Evolutionary conservation across 106 monocot species (phyloP).

Genomic region (Ottelia alismoides): DNA sequence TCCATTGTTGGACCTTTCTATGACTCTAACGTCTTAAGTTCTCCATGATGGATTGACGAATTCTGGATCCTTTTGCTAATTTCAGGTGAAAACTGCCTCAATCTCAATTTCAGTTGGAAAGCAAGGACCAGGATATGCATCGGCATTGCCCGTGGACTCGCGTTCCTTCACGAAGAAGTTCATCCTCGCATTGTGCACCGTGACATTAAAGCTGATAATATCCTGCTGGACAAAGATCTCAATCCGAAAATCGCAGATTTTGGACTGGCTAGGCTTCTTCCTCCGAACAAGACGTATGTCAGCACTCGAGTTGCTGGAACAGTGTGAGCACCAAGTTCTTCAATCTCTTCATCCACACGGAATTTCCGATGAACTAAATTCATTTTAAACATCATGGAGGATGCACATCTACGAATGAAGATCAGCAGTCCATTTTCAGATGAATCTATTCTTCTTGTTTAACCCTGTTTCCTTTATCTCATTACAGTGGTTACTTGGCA

Average conservation of each 20-base stretch:
- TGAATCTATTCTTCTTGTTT: too few species aligned
- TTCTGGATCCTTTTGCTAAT: too few species aligned
- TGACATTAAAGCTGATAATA: conserved; percentile 15
- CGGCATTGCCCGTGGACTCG: conserved; percentile 14
- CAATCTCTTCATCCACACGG: too few species aligned
- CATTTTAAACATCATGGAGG: too few species aligned
- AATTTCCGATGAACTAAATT: too few species aligned
- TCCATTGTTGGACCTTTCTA: not conserved
- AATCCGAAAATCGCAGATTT: conserved; percentile 13
- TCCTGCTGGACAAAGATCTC: conserved; percentile 8
- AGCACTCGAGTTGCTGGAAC: conserved; percentile 17
- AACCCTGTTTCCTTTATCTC: too few species aligned
- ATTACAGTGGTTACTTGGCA: conserved; percentile 9
- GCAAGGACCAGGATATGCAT: conserved; percentile 3
- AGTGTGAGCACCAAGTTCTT: not conserved
- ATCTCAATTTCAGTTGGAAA: conserved; percentile 3
- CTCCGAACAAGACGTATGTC: conserved; percentile 3
- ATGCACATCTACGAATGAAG: too few species aligned
- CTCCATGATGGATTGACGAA: not conserved
- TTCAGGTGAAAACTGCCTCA: not conserved
- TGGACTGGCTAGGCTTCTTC: conserved; percentile 11
- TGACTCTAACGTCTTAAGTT: not conserved
- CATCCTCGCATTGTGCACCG: conserved; percentile 8
- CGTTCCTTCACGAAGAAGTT: conserved; percentile 3
- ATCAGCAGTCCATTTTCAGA: not conserved